Percentiles rank a stretch among this genome's conserved stretches.
Conservation (phyloP, 2,329 filamentous ascomycete genomes). For the Alternaria rosae region DNA sequence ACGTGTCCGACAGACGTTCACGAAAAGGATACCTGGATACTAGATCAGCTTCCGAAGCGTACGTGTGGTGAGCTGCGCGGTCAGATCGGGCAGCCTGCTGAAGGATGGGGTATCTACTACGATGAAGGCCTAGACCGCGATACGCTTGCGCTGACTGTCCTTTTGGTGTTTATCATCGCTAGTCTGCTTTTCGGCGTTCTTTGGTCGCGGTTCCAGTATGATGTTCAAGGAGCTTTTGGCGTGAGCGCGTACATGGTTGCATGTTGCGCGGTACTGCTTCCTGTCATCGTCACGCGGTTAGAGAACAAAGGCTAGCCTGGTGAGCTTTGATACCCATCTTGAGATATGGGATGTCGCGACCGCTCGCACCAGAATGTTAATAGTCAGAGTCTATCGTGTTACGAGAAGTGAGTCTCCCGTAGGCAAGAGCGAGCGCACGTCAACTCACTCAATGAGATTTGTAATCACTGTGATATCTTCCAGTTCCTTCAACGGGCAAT, state of each 20-base stretch:
- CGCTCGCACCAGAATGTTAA: no score
- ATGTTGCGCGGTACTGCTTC: background rate
- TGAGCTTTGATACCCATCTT: no score
- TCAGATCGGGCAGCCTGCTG: constrained; percentile 24
- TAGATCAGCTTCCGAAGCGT: constrained; percentile 33
- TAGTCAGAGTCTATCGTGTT: no score
- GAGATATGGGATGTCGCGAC: no score
- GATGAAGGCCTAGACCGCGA: constrained; percentile 32
- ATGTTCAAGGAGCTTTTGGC: constrained; percentile 36
- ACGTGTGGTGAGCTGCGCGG: constrained; percentile 27
- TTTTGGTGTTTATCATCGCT: constrained; percentile 20
- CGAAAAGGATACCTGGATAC: constrained; percentile 28
- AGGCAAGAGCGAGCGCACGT: no score
- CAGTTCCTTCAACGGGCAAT: no score
- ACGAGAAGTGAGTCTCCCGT: no score
- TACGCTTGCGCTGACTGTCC: constrained; percentile 15
- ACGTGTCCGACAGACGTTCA: constrained; percentile 23
- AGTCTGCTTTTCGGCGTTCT: constrained; percentile 32
- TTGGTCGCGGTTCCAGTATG: constrained; percentile 29
- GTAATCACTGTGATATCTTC: no score
- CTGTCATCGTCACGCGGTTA: background rate
- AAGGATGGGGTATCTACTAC: constrained; percentile 41
- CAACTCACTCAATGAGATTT: no score
- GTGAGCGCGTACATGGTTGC: constrained; percentile 22
- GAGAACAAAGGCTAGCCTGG: background rate